These are phyloP conservation scores for Chaetothyriales sp. DNA, from an alignment of 2,329 filamentous ascomycete species.

Conservation along the genomic window DNA sequence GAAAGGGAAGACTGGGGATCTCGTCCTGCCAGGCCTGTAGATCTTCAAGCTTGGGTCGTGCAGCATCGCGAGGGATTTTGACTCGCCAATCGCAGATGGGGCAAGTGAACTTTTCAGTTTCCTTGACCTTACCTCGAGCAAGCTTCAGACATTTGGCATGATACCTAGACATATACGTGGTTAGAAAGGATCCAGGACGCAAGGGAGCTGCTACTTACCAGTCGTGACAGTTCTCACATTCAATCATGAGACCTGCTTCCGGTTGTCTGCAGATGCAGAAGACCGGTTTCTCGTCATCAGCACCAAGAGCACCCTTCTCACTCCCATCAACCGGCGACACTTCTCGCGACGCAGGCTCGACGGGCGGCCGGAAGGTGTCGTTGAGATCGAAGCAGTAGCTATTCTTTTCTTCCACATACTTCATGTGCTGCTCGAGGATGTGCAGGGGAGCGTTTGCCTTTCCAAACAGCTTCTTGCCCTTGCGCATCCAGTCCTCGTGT, in stretches of 20 bases:
- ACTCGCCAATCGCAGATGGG: slow-evolving; percentile 96
- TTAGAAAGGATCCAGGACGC: neutral
- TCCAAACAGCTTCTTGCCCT: slow-evolving; percentile 92
- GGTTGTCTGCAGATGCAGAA: slow-evolving; percentile 92
- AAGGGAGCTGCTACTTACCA: slow-evolving; percentile 46
- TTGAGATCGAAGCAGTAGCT: slow-evolving; percentile 78
- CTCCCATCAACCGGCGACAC: slow-evolving; percentile 44
- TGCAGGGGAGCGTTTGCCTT: slow-evolving; percentile 95
- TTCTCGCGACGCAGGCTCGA: slow-evolving; percentile 81
- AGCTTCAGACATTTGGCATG: slow-evolving; percentile 98
- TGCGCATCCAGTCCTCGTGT: slow-evolving; percentile 98
- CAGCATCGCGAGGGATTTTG: slow-evolving; percentile 90
- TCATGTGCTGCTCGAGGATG: slow-evolving; percentile 87
- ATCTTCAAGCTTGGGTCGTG: slow-evolving; percentile 87
- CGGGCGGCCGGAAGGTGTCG: slow-evolving; percentile 76
- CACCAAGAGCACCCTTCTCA: slow-evolving; percentile 36
- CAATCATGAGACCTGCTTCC: slow-evolving; percentile 98
- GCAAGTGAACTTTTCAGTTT: slow-evolving; percentile 96
- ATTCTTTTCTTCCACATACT: slow-evolving; percentile 81
- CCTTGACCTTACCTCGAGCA: slow-evolving; percentile 90
- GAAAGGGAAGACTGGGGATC: slow-evolving; percentile 67
- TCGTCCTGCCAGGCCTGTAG: slow-evolving; percentile 72
- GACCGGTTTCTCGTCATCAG: slow-evolving; percentile 53
- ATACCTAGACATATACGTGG: slow-evolving; percentile 47
- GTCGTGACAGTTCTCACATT: slow-evolving; percentile 94